phyloP scores from a whole-genome alignment of 306 rosid genomes.

The Vigna radiata region DNA sequence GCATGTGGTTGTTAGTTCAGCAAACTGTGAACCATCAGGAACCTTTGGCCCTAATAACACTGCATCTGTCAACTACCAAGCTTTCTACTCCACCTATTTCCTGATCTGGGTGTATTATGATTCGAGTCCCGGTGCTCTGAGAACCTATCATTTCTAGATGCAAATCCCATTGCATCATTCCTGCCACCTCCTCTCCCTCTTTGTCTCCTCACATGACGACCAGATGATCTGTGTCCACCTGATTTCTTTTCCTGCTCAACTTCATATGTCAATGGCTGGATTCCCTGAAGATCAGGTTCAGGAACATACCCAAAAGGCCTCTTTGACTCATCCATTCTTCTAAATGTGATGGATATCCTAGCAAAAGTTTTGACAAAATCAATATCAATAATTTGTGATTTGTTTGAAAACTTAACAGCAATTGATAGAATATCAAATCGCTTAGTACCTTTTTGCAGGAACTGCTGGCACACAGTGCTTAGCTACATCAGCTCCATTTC shows the following conservation, averaged over 20 bases:
- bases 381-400: conserved; percentile 16
- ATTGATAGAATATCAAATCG: conserved; percentile 5
- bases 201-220: conserved; percentile 47
- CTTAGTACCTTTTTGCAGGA: conserved; percentile 69
- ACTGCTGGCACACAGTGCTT: conserved; percentile 98
- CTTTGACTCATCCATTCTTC: conserved; percentile 82
- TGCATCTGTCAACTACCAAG: conserved; percentile 43
- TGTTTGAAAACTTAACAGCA: conserved; percentile 3
- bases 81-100: conserved; percentile 56
- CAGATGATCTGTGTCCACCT: conserved; percentile 50
- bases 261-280: conserved; percentile 76
- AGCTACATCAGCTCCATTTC: conserved; percentile 95
- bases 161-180: conserved; percentile 54
- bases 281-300: conserved; percentile 83
- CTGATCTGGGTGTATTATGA: conserved; percentile 53
- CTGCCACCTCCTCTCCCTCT: conserved; percentile 65
- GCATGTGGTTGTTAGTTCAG: conserved; percentile 11
- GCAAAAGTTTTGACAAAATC: conserved; percentile 22
- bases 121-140: conserved; percentile 52
- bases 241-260: conserved; percentile 48
- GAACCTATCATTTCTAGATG: conserved; percentile 51
- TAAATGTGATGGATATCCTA: conserved; percentile 96
- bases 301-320: conserved; percentile 60
- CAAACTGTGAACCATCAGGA: conserved; percentile 33
- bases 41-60: conserved; percentile 32